phyloP scores from a whole-genome alignment of 1,284 basidiomycete genomes.

The Schizopora paradoxa region DNA sequence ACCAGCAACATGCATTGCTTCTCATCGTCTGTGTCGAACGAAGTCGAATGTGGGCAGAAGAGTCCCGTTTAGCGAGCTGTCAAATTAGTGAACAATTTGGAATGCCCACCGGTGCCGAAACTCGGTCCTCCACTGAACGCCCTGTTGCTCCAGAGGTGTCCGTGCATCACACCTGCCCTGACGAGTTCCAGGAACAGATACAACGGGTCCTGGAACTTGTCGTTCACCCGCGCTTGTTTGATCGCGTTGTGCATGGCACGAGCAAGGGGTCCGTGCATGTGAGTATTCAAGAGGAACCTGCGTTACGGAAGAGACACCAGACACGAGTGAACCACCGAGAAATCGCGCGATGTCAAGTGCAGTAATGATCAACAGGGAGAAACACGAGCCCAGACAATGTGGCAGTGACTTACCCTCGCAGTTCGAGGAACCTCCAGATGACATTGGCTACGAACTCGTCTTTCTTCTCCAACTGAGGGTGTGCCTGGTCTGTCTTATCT shows the following conservation, averaged over 20 bases:
- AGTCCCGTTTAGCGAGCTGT: slow-evolving; percentile 21
- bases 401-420: slow-evolving; percentile 67
- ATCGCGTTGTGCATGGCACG: slow-evolving; percentile 86
- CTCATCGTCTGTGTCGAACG: slow-evolving; percentile 63
- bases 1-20: slow-evolving; percentile 90
- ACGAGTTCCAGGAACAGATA: slow-evolving; percentile 92
- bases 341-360: slow-evolving; percentile 18
- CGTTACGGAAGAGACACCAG: background rate
- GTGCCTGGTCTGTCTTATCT: slow-evolving; percentile 24
- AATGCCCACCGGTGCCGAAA: slow-evolving; percentile 73
- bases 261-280: slow-evolving; percentile 86
- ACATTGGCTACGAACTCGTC: slow-evolving; percentile 98
- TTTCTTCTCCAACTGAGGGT: slow-evolving; percentile 83
- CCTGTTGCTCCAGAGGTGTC: slow-evolving; percentile 83
- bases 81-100: slow-evolving; percentile 15
- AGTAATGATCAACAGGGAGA: slow-evolving; percentile 15
- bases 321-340: slow-evolving; percentile 1
- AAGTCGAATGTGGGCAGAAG: slow-evolving; percentile 7
- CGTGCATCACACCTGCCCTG: slow-evolving; percentile 92
- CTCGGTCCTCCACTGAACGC: slow-evolving; percentile 92
- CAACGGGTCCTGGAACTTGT: slow-evolving; percentile 97
- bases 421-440: slow-evolving; percentile 95
- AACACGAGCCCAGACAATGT: slow-evolving; percentile 10
- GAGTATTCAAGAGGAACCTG: slow-evolving; percentile 83
- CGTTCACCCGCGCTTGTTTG: slow-evolving; percentile 77